Evolutionary conservation across 305 asterid species (phyloP), one percentile per base, ranked within the genome.

Genomic region (Ilex paraguariensis): DNA sequence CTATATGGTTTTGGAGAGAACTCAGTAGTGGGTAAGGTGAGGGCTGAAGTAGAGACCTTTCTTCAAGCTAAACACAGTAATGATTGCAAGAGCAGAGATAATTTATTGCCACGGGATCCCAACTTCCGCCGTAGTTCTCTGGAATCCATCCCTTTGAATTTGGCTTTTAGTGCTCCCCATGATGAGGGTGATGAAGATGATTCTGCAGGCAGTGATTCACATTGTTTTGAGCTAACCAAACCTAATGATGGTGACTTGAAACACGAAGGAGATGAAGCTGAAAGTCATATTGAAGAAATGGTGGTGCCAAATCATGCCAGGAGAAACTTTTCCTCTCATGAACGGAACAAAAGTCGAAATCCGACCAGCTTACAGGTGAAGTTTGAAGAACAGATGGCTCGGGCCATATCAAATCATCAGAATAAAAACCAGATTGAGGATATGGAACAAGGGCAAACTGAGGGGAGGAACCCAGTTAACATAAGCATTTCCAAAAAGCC

Each of bases 41-140:
- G 91, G 68, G 65, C 94, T 5, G 97, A 90, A 72, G 82, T 93
- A 21, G 85, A 85, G 78, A 85, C 91, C 14, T 93, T 90, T 61
- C 66, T 90, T 62, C 74, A 69, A 62, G 78, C 83, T 44, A 84
- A 79, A 73, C 75, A 65, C 62, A 70, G n/a, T 39, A 15, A 60
- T 56, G 64, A 66, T 16, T 65, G 36, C 3, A 68, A 63, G 66
- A 63, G 49, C 12, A 54, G 64, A 21, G 70, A 66, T 61, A 61
- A 61, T 64, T 68, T 64, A 17, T 77, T 40, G 31, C 36, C 48
- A 12, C 67, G 68, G 60, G 77, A 77, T 68, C 73, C 68, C 58
- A 72, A 55, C 55, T 58, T 73, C 56, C 81, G 74, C 31, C 77
- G 86, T 72, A 81, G 69, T 66, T 80, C 96, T 67, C 80, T 82